Conservation (phyloP, 768 basidiomycete species). For the Tricholoma bakamatsutake region DNA sequence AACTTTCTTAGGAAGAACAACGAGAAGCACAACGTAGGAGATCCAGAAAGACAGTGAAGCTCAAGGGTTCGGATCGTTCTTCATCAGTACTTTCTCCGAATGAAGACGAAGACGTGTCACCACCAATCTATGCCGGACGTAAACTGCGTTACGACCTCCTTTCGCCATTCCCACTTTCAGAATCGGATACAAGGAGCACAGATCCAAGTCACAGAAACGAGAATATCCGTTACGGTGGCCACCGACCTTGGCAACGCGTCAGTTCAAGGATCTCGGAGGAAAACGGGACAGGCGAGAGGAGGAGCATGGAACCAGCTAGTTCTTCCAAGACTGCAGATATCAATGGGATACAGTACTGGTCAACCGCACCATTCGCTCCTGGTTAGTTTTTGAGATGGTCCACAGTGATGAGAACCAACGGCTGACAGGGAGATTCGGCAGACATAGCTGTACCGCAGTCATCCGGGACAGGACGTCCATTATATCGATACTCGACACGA, state of each 20-base stretch:
- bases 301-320: neutral
- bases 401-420: neutral
- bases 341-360: neutral
- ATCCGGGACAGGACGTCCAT: neutral
- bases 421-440: too few species aligned
- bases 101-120: neutral
- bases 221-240: neutral
- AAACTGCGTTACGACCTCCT: neutral
- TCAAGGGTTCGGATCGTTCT: neutral
- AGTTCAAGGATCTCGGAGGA: neutral
- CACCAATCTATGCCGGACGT: too few species aligned
- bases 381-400: neutral
- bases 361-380: neutral
- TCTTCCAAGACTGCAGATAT: neutral
- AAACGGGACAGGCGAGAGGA: neutral
- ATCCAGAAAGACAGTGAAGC: neutral
- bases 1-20: neutral
- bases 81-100: neutral
- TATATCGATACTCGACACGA: neutral
- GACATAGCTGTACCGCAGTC: neutral
- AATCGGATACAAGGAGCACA: neutral
- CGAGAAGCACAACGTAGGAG: neutral
- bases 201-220: neutral
- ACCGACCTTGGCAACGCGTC: neutral
- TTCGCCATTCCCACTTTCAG: neutral